Evolutionary conservation across 2,329 filamentous ascomycete genomes (phyloP).

Genomic region (Elsinoe arachidis): DNA sequence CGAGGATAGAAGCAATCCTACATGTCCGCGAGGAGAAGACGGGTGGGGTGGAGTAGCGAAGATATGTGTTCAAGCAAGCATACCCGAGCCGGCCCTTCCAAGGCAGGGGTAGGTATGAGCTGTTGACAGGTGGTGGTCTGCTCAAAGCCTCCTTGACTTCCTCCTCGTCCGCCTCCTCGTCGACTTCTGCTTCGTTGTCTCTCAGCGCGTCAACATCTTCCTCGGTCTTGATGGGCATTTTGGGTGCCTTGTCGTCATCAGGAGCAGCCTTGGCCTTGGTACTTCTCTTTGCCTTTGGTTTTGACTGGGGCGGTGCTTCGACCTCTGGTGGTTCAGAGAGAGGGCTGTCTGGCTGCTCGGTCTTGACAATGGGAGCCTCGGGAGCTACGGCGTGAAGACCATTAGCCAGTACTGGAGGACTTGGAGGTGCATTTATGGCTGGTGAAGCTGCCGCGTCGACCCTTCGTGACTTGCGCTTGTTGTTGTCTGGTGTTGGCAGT

Average conservation of each 20-base stretch:
- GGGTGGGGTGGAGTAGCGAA: conserved; percentile 70
- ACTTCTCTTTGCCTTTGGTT: conserved; percentile 17
- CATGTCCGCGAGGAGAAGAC: conserved; percentile 89
- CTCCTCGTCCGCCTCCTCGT: conserved; percentile 45
- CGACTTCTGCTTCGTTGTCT: conserved; percentile 48
- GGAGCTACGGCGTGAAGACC: conserved; percentile 25
- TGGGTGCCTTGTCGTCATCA: conserved; percentile 16
- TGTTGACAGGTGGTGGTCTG: conserved; percentile 71
- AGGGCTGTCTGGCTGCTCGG: conserved; percentile 24
- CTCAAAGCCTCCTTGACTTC: conserved; percentile 51
- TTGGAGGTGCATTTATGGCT: conserved; percentile 22
- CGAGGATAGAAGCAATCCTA: conserved; percentile 79
- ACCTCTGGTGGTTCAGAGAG: conserved; percentile 29
- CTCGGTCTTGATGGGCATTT: conserved; percentile 20
- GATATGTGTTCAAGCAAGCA: conserved; percentile 87
- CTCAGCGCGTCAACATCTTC: conserved; percentile 16
- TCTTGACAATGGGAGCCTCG: conserved; percentile 21
- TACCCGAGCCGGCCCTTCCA: conserved; percentile 88
- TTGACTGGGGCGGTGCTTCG: conserved; percentile 21
- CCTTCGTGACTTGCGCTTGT: conserved; percentile 21
- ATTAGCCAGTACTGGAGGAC: conserved; percentile 37
- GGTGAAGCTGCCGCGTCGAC: conserved; percentile 35
- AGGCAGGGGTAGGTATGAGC: conserved; percentile 71
- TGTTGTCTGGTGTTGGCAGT: not conserved
- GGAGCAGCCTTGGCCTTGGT: conserved; percentile 17